Evolutionary conservation across 2,329 filamentous ascomycete species (phyloP).

Genomic region (Nothomitra cinnamomea): DNA sequence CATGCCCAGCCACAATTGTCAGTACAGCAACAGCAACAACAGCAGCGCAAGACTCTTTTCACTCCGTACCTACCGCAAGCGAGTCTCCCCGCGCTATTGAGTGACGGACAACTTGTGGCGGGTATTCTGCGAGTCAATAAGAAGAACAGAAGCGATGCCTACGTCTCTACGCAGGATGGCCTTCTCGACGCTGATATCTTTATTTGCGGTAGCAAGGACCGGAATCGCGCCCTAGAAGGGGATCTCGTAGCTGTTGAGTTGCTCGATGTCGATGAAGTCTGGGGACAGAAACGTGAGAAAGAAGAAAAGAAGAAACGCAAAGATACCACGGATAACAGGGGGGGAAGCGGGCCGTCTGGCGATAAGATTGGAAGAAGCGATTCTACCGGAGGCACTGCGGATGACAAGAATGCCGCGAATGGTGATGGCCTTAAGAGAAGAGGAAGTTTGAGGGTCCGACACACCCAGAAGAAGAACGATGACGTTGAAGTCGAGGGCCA

Average conservation of each 20-base stretch:
- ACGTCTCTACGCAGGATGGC: conserved; percentile 81
- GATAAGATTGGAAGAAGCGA: conserved; percentile 25
- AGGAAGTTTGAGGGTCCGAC: conserved; percentile 87
- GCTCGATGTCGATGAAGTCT: conserved; percentile 94
- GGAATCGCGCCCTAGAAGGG: conserved; percentile 89
- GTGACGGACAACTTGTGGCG: conserved; percentile 84
- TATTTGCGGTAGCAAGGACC: conserved; percentile 97
- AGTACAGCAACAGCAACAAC: conserved; percentile 48
- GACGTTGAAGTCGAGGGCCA: conserved; percentile 98
- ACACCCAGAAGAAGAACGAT: conserved; percentile 99
- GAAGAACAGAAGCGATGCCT: conserved; percentile 97
- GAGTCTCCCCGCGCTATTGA: conserved; percentile 74
- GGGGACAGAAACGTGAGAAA: conserved; percentile 97
- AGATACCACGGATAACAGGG: conserved; percentile 85
- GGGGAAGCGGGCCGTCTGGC: conserved; percentile 54
- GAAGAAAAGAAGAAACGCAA: conserved; percentile 99
- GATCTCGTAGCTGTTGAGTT: conserved; percentile 92
- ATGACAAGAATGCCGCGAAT: conserved; percentile 39
- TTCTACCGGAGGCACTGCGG: conserved; percentile 37
- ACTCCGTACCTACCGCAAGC: conserved; percentile 95
- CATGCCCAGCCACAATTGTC: conserved; percentile 49
- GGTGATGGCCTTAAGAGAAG: conserved; percentile 75
- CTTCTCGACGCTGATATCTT: conserved; percentile 93
- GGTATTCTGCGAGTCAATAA: conserved; percentile 97
- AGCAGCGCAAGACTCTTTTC: conserved; percentile 95